These are phyloP conservation scores for Lactarius deliciosus DNA, from an alignment of 768 basidiomycete genomes.

Conservation along the genomic window DNA sequence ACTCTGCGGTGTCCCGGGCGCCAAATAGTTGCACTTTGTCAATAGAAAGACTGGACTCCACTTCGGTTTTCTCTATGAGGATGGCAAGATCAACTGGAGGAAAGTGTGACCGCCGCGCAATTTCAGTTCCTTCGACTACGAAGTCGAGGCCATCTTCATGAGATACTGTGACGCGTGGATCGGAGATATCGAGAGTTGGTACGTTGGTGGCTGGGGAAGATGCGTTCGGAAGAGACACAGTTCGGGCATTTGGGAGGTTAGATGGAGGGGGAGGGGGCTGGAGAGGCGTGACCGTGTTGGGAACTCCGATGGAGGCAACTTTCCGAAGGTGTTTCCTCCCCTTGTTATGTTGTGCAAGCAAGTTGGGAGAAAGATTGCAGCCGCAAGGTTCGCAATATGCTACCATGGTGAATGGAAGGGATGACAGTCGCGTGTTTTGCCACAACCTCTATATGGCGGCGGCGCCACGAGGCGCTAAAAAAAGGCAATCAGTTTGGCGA, in stretches of 20 bases:
- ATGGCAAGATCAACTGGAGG: neutral
- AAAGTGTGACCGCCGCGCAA: neutral
- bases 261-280: neutral
- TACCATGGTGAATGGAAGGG: conserved; percentile 14
- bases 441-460: neutral
- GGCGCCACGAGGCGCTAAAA: neutral
- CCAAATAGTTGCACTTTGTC: neutral
- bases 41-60: neutral
- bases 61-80: neutral
- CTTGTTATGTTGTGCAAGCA: neutral
- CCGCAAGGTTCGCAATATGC: conserved; percentile 27
- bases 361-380: neutral
- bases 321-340: conserved; percentile 15
- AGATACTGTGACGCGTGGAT: conserved; percentile 10
- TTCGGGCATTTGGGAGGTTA: neutral
- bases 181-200: neutral
- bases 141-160: conserved; percentile 19
- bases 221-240: neutral
- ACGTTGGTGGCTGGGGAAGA: neutral
- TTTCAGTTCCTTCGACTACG: neutral
- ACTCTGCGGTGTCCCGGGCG: neutral
- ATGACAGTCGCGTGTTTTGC: neutral
- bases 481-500: neutral
- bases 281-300: neutral
- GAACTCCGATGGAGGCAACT: neutral